Base-by-base conservation (phyloP, 75 land plant genomes). In the Larix kaempferi region DNA sequence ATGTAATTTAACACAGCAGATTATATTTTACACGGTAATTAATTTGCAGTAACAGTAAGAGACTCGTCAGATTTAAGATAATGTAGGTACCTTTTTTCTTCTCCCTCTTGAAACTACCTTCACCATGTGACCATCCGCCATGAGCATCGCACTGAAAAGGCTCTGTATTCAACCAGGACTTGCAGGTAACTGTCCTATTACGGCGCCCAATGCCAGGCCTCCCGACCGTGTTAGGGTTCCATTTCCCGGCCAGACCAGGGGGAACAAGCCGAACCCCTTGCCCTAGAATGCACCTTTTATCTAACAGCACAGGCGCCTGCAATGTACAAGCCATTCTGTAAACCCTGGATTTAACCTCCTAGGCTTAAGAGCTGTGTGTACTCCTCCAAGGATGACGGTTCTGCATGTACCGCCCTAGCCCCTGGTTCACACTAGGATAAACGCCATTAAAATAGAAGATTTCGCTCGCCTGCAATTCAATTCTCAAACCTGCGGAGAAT, bases 81-180 rank as follows among this genome's bases (percentile, higher is more conserved):
- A 33, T 5, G 41, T 17, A 35, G 35, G 39, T 35, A 65, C 69
- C 69, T 65, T 65, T 35, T 65, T 2, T 16, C n/a, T 65, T 65
- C 35, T 65, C 69, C 29, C 14, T 33, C 19, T 35, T 21, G 37
- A 65, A 16, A 33, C 21, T 6, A 0, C 12, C 35, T 65, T 37
- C 69, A 5, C n/a, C 69, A 1, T 65, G 39, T 5, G 69, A 65
- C 69, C 69, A 65, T 14, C 41, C 69, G 69, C 41, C 69, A 65
- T 65, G 35, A 37, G 41, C 69, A 8, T 65, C 69, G 19, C 21
- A 17, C 69, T 33, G 21, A 17, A 33, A 37, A 25, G 41, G 39
- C 29, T 35, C 69, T 17, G 35, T 65, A 35, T 33, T 6, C 41
- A 35, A 65, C 69, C 69, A 65, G 7, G 69, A 65, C 7, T 16